A percentile compares a stretch with the other conserved stretches of the same genome.
Conservation (phyloP, 345 rosid genomes). For the Eutrema japonicum region DNA sequence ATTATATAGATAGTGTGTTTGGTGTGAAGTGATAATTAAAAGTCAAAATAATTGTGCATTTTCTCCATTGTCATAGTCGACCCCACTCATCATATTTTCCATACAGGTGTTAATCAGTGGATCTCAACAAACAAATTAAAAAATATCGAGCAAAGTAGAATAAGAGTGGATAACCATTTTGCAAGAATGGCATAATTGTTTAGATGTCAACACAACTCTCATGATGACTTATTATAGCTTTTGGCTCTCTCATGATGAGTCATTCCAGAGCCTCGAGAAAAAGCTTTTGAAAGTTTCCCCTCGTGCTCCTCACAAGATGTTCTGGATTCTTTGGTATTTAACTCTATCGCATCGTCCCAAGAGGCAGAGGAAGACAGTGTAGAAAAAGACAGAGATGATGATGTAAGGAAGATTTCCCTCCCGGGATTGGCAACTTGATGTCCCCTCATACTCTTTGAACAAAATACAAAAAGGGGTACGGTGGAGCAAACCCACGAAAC, state of each 20-base stretch:
- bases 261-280: slow-evolving; percentile 20
- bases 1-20: slow-evolving; percentile 28
- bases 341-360: slow-evolving; percentile 21
- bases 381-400: slow-evolving; percentile 39
- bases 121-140: too few relatives aligned
- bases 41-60: slow-evolving; percentile 15
- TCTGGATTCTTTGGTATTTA: background rate
- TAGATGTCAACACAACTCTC: slow-evolving; percentile 22
- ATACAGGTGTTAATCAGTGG: slow-evolving; percentile 3
- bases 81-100: slow-evolving; percentile 26
- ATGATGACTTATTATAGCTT: background rate
- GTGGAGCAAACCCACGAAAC: too few relatives aligned
- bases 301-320: background rate
- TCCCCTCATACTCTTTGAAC: slow-evolving; percentile 22
- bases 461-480: too few relatives aligned
- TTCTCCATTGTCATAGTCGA: slow-evolving; percentile 19
- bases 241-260: too few relatives aligned
- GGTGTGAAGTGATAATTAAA: slow-evolving; percentile 33
- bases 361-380: slow-evolving; percentile 31
- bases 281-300: background rate
- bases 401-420: slow-evolving; percentile 37
- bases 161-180: background rate
- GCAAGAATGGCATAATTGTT: slow-evolving; percentile 14
- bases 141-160: background rate
- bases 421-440: background rate